Evolutionary conservation across 2,329 filamentous ascomycete species (phyloP), one percentile per base, ranked within the genome.

Genomic region (Penicillium occitanis): DNA sequence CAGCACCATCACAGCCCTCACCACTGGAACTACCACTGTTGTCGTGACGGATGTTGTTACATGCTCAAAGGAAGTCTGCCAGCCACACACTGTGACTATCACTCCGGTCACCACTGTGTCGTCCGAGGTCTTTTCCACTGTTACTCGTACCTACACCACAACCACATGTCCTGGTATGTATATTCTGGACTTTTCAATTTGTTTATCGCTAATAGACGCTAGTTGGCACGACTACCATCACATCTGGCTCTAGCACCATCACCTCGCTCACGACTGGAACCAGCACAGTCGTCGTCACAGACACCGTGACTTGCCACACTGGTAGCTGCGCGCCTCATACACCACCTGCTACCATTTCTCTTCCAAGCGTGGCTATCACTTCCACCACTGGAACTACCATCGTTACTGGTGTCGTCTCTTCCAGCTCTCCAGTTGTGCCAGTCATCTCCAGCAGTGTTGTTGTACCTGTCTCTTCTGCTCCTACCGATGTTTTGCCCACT

Each of bases 121-220:
- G 33, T 53, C 22, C 51, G 58, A 40, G 53, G 40, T 48, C 35
- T 50, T 65, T 17, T 59, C 53, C 19, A 65, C 63, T 6, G 57
- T 40, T 22, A 68, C 63, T 19, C 61, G 59, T 30, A 68, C 63
- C 10, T 68, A 68, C 35, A 67, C 66, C 30, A 68, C 66, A 6
- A 68, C 66, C 48, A 68, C 66, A 13, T 68, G 66, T 55, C 66
- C 66, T 25, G 62, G 65, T 67, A 57, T 35, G 65, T 58, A 35
- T 25, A 10, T n/a, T 51, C 11, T 10, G 14, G 30, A 3, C 2
- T 5, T 1, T 10, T 3, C 0, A 1, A 4, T 51, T n/a, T 30
- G 3, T 51, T 13, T 3, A 1, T 51, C 5, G 5, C 48, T 51
- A 19, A 53, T 28, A 10, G 33, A 7, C 5, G 11, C 6, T n/a